Conservation (phyloP, 2,329 filamentous ascomycete species). For the Shiraia bambusicola region DNA sequence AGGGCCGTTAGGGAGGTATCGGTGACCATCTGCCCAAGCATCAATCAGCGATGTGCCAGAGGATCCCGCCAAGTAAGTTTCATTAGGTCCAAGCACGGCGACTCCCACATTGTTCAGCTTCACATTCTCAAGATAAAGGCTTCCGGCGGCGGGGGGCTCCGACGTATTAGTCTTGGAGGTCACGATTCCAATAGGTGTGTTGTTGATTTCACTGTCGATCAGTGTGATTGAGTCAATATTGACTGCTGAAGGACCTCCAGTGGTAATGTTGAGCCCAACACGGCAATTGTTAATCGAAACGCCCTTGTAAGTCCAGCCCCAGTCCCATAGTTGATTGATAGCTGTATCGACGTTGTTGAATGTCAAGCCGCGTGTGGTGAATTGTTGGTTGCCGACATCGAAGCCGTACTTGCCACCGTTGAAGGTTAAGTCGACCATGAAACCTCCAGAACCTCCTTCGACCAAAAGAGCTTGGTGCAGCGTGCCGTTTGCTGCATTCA, state of each 20-base stretch:
- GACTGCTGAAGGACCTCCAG: constrained; percentile 40
- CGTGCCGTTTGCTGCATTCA: constrained; percentile 48
- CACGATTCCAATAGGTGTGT: constrained; percentile 53
- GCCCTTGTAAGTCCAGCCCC: constrained; percentile 59
- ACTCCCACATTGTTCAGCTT: constrained; percentile 51
- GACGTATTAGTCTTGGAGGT: constrained; percentile 50
- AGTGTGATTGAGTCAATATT: constrained; percentile 58
- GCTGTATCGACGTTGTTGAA: constrained; percentile 56
- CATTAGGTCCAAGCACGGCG: constrained; percentile 25
- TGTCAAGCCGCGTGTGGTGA: constrained; percentile 59
- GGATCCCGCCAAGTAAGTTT: constrained; percentile 31
- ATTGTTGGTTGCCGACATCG: constrained; percentile 52
- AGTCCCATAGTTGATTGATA: constrained; percentile 61
- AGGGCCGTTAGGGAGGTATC: constrained; percentile 43
- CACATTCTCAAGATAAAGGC: constrained; percentile 62
- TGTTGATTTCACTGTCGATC: constrained; percentile 57
- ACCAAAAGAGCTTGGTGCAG: constrained; percentile 51
- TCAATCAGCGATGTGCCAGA: constrained; percentile 18
- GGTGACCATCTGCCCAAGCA: constrained; percentile 40
- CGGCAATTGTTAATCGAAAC: constrained; percentile 56
- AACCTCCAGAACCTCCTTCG: constrained; percentile 48
- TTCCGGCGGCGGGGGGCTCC: constrained; percentile 50
- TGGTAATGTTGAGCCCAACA: constrained; percentile 54
- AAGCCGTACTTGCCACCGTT: constrained; percentile 47
- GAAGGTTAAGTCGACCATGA: constrained; percentile 50